A percentile compares a stretch with the other conserved stretches of the same genome.
These are phyloP conservation scores for Dioscorea dumetorum DNA, from an alignment of 106 monocot genomes.

Conservation along the genomic window DNA sequence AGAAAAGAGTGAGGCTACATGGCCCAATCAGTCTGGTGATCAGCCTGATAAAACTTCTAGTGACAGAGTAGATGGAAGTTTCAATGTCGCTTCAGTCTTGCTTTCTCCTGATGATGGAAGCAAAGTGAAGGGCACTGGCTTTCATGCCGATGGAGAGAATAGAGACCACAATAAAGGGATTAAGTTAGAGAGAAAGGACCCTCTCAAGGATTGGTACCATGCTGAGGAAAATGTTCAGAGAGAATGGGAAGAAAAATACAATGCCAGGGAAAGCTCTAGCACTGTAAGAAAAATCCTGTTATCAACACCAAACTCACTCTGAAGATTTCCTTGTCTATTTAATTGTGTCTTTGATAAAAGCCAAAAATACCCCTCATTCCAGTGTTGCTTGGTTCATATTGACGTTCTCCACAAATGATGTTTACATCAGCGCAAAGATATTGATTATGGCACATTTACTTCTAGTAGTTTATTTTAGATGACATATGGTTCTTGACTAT, in stretches of 20 bases:
- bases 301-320: not conserved
- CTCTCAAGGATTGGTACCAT: constrained; percentile 63
- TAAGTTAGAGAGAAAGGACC: constrained; percentile 70
- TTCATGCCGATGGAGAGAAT: constrained; percentile 13
- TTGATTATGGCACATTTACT: not conserved
- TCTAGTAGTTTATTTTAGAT: not conserved
- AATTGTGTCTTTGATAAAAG: not conserved
- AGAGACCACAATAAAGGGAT: constrained; percentile 62
- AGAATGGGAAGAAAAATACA: constrained; percentile 83
- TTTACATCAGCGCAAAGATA: not conserved
- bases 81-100: not conserved
- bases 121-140: constrained; percentile 5
- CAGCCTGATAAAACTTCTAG: constrained; percentile 19
- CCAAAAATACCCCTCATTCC: not conserved
- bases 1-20: constrained; percentile 5
- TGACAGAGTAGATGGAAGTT: constrained; percentile 3
- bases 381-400: not conserved
- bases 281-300: constrained; percentile 28
- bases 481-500: too few relatives aligned
- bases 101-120: constrained; percentile 21
- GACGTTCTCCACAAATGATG: not conserved
- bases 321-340: not conserved
- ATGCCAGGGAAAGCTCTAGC: constrained; percentile 27
- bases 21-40: constrained; percentile 12
- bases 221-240: constrained; percentile 90